Evolutionary conservation across 2,329 filamentous ascomycete genomes (phyloP).

Genomic region (Xylariales sp.): DNA sequence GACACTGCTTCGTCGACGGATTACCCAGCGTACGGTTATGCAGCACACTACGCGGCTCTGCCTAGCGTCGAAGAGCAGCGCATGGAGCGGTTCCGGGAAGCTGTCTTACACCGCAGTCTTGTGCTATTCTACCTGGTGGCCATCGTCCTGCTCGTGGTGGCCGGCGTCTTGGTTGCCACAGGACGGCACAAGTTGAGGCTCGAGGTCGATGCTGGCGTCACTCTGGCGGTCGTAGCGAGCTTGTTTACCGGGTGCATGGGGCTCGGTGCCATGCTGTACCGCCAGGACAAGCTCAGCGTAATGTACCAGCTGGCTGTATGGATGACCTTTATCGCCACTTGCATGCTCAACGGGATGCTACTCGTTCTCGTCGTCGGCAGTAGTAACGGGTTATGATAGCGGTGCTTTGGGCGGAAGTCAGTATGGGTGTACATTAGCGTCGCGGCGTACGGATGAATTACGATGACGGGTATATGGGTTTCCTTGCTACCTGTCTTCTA

Average conservation of each 20-base stretch:
- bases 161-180: constrained; percentile 61
- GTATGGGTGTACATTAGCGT: too few relatives aligned
- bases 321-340: constrained; percentile 39
- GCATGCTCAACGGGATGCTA: constrained; percentile 45
- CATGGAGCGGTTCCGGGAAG: constrained; percentile 46
- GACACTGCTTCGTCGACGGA: constrained; percentile 52
- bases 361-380: constrained; percentile 46
- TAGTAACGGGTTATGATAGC: too few relatives aligned
- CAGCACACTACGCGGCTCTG: constrained; percentile 48
- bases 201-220: constrained; percentile 68
- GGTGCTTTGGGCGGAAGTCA: too few relatives aligned
- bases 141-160: constrained; percentile 59
- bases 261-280: constrained; percentile 53
- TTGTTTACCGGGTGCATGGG: constrained; percentile 59
- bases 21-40: constrained; percentile 44
- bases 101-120: constrained; percentile 49
- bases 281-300: constrained; percentile 39
- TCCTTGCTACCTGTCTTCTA: too few relatives aligned
- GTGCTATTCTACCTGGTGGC: constrained; percentile 53
- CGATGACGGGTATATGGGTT: too few relatives aligned
- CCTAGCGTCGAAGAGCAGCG: constrained; percentile 49
- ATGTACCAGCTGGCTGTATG: constrained; percentile 40
- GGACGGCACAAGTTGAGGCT: constrained; percentile 62
- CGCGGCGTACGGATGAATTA: too few relatives aligned
- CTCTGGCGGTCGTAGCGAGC: constrained; percentile 64